phyloP scores from a whole-genome alignment of 1,139 yeast genomes.

The Kodamaea alishanica region DNA sequence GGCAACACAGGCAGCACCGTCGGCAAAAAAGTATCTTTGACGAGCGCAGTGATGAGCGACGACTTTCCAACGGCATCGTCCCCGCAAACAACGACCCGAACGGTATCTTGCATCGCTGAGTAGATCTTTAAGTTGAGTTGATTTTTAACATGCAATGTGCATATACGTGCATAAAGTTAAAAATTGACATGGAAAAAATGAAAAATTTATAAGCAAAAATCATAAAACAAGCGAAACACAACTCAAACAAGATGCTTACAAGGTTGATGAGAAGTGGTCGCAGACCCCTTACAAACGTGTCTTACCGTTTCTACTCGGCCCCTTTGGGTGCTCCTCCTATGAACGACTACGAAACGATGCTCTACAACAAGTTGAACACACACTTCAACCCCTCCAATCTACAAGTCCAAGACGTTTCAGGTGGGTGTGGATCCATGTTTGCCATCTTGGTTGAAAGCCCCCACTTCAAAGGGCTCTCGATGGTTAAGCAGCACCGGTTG shows the following conservation, averaged over 20 bases:
- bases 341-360: slow-evolving; percentile 66
- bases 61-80: slow-evolving; percentile 91
- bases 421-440: slow-evolving; percentile 98
- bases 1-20: slow-evolving; percentile 42
- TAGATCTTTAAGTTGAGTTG: no score
- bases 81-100: slow-evolving; percentile 85
- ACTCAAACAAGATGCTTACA: slow-evolving; percentile 1
- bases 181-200: no score
- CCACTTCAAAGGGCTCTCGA: slow-evolving; percentile 72
- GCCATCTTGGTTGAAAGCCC: slow-evolving; percentile 75
- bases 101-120: slow-evolving; percentile 2
- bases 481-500: slow-evolving; percentile 87
- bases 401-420: slow-evolving; percentile 77
- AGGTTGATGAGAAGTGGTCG: slow-evolving; percentile 3
- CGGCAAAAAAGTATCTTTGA: slow-evolving; percentile 68
- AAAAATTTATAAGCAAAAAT: no score
- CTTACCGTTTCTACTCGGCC: slow-evolving; percentile 9
- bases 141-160: no score
- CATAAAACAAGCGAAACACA: not conserved
- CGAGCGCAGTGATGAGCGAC: slow-evolving; percentile 69
- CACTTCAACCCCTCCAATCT: slow-evolving; percentile 58
- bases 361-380: slow-evolving; percentile 52
- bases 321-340: slow-evolving; percentile 27
- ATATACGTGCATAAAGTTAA: no score
- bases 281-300: slow-evolving; percentile 1